phyloP scores from a whole-genome alignment of 176 grass and related monocot species.

The Alopecurus myosuroides region DNA sequence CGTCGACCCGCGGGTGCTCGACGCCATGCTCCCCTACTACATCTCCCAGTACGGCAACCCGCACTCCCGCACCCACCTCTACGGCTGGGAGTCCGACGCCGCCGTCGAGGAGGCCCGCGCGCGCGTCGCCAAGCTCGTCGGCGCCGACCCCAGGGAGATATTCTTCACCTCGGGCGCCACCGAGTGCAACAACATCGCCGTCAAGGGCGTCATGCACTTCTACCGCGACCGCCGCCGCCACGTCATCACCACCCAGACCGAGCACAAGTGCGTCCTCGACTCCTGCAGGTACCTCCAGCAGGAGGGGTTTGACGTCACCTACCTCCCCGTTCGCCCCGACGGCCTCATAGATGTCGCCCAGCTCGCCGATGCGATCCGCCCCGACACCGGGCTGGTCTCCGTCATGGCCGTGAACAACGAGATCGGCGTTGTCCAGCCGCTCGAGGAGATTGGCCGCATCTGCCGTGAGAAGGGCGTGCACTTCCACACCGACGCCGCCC shows the following conservation, averaged over 20 bases:
- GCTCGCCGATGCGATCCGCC: slow-evolving; percentile 64
- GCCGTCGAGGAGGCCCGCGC: slow-evolving; percentile 80
- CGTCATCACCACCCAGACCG: slow-evolving; percentile 87
- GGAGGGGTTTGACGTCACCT: slow-evolving; percentile 82
- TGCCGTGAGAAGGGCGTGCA: slow-evolving; percentile 71
- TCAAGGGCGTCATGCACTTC: slow-evolving; percentile 87
- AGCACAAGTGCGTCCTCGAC: slow-evolving; percentile 97
- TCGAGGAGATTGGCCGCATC: slow-evolving; percentile 86
- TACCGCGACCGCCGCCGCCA: slow-evolving; percentile 79
- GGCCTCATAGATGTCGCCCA: slow-evolving; percentile 74
- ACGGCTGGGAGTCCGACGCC: slow-evolving; percentile 95
- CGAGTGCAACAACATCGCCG: slow-evolving; percentile 97
- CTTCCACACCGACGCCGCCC: slow-evolving; percentile 82
- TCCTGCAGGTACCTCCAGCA: slow-evolving; percentile 88
- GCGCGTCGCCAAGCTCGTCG: slow-evolving; percentile 40
- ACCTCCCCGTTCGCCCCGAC: slow-evolving; percentile 70
- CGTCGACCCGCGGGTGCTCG: slow-evolving; percentile 84
- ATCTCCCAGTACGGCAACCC: slow-evolving; percentile 85
- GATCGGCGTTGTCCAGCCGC: slow-evolving; percentile 81
- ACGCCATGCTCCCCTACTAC: slow-evolving; percentile 95
- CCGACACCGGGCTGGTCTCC: slow-evolving; percentile 76
- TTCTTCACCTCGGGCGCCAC: slow-evolving; percentile 94
- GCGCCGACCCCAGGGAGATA: slow-evolving; percentile 76
- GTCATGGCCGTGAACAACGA: slow-evolving; percentile 98
- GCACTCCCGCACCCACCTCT: slow-evolving; percentile 95